Base-by-base conservation (phyloP, 371 early-diverging fungal species). In the Smittium culicis region DNA sequence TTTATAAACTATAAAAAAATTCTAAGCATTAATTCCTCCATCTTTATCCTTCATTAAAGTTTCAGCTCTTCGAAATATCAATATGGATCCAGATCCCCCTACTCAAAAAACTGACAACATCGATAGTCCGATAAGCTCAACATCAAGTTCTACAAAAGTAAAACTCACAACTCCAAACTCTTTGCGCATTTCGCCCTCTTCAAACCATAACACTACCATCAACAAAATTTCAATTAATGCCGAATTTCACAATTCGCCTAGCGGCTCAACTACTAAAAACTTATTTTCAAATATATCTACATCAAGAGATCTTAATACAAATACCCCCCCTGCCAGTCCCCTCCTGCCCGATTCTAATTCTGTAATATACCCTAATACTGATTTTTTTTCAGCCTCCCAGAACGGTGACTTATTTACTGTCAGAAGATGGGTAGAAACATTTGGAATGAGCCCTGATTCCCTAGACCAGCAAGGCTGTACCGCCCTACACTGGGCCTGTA, bases 401-500 rank as follows among this genome's bases (percentile, higher is more conserved):
- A 77, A 72, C 65, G 88, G 89, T 61, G 80, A 85, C 55, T 75
- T 87, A 34, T 79, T 74, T 11, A 70, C 77, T 1, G 74, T 85
- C 30, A 76, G 79, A 5, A 69, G 80, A 34, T 67, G 84, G 28
- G 64, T 89, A 2, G 83, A 85, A 24, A 72, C 72, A 24, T 82
- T 82, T 54, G 72, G 72, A 35, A 79, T 78, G 0, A 64, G 71
- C 1, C 79, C 78, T 0, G 79, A 80, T 24, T 82, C 83, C 69
- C 71, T 74, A 2, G 92, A 91, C 68, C 69, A 77, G 17, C 81
- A 83, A 61, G 86, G 86, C 24, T 82, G 82, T 64, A 81, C 90
- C 1, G 77, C 91, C 17, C 74, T 92, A 61, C 93, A 92, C 74
- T 87, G 89, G 80, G 91, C 91, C 1, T 84, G 87, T 1, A 79